Percentiles rank a stretch among this genome's conserved stretches.
Evolutionary conservation across 2,329 filamentous ascomycete genomes (phyloP).

Genomic region (Lasiodiplodia sp.): DNA sequence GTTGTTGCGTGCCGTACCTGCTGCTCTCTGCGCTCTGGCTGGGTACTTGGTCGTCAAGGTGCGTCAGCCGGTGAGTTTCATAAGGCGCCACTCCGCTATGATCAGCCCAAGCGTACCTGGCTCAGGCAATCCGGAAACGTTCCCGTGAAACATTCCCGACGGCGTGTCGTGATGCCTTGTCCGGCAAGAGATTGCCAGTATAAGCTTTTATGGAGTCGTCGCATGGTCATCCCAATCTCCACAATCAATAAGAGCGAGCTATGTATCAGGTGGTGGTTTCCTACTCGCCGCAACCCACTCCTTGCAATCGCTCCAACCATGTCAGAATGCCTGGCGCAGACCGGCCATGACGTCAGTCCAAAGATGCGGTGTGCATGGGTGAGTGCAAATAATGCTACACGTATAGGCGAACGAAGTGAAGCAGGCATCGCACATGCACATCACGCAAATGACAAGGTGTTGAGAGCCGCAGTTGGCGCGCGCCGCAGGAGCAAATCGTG

Average conservation of each 20-base stretch:
- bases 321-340: neutral
- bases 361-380: constrained; percentile 18
- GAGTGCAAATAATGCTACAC: constrained; percentile 12
- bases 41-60: neutral
- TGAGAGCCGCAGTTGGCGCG: constrained; percentile 5
- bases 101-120: neutral
- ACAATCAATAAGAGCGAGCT: neutral
- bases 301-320: constrained; percentile 1
- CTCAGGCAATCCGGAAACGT: neutral
- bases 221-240: neutral
- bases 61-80: constrained; percentile 2
- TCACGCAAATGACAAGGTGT: neutral
- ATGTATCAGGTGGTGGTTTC: neutral
- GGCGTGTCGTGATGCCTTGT: neutral
- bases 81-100: constrained; percentile 4
- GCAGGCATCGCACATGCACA: neutral
- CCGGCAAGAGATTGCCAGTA: neutral
- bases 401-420: constrained; percentile 8
- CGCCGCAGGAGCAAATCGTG: too few species aligned
- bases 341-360: constrained; percentile 13
- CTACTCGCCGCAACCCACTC: neutral
- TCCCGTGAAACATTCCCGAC: neutral
- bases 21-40: neutral
- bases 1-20: neutral
- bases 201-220: neutral